These are phyloP conservation scores for Biscogniauxia marginata DNA, from an alignment of 2,329 filamentous ascomycete species.

Conservation along the genomic window DNA sequence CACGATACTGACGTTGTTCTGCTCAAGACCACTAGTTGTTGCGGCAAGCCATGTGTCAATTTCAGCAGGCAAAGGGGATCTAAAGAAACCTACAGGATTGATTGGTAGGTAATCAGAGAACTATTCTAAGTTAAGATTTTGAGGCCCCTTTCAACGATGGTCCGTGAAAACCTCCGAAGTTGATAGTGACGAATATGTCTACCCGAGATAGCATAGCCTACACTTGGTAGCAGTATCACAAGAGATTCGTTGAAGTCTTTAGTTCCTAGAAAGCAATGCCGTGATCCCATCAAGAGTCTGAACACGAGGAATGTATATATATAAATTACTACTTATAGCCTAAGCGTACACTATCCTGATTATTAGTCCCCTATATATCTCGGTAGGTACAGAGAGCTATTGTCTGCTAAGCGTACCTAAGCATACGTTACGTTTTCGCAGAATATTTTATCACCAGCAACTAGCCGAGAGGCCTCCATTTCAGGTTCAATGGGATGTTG, in stretches of 20 bases:
- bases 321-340: too few relatives aligned
- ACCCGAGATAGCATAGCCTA: not conserved
- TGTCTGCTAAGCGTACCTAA: too few relatives aligned
- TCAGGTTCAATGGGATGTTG: not conserved
- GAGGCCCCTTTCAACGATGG: not conserved
- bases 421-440: not conserved
- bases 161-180: not conserved
- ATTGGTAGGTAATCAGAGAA: slow-evolving; percentile 1
- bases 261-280: too few relatives aligned
- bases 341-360: too few relatives aligned
- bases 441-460: too few relatives aligned
- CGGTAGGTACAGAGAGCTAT: too few relatives aligned
- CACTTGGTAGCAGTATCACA: not conserved
- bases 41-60: slow-evolving; percentile 23
- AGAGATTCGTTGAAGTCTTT: not conserved
- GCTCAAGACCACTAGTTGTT: slow-evolving; percentile 9
- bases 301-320: too few relatives aligned
- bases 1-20: slow-evolving; percentile 24
- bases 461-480: not conserved
- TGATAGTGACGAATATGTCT: not conserved
- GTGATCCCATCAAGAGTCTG: too few relatives aligned
- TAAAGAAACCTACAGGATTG: slow-evolving; percentile 3
- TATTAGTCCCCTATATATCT: too few relatives aligned
- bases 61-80: slow-evolving; percentile 6
- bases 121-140: not conserved